These are phyloP conservation scores for Lichtheimia ornata DNA, from an alignment of 371 early-diverging fungal genomes.

Conservation along the genomic window DNA sequence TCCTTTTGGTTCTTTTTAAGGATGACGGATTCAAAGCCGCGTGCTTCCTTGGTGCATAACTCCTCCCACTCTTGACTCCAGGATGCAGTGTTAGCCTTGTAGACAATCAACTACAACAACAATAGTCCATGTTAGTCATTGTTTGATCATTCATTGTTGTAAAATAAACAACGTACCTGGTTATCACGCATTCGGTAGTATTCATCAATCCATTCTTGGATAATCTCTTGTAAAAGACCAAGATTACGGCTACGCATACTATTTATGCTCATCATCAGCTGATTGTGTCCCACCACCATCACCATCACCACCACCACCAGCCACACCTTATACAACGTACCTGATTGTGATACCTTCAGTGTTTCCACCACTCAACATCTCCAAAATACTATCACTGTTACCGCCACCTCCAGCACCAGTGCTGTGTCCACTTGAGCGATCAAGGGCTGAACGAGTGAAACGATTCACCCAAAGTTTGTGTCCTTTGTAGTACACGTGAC, in stretches of 20 bases:
- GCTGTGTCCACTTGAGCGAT: neutral
- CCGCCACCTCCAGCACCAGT: slow-evolving; percentile 12
- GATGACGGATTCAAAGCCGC: slow-evolving; percentile 36
- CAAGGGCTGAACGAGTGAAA: slow-evolving; percentile 16
- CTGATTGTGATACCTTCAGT: slow-evolving; percentile 17
- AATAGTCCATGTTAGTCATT: no score
- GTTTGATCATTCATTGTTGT: no score
- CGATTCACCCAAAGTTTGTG: slow-evolving; percentile 29
- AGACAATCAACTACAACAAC: slow-evolving; percentile 21
- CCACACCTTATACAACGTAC: slow-evolving; percentile 14
- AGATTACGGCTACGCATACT: slow-evolving; percentile 11
- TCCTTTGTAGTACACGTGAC: slow-evolving; percentile 27
- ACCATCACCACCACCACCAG: no score
- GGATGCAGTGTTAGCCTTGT: slow-evolving; percentile 26
- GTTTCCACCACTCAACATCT: slow-evolving; percentile 16
- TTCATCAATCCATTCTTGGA: slow-evolving; percentile 43
- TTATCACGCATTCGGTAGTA: slow-evolving; percentile 21
- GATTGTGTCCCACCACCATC: neutral
- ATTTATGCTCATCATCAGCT: neutral
- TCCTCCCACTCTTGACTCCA: slow-evolving; percentile 26
- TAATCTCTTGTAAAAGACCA: slow-evolving; percentile 16
- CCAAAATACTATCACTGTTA: slow-evolving; percentile 12
- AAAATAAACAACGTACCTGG: no score
- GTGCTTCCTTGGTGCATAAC: slow-evolving; percentile 29
- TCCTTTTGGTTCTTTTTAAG: slow-evolving; percentile 45